A percentile compares a stretch with the other conserved stretches of the same genome.
phyloP scores from a whole-genome alignment of 768 basidiomycete species.

The Amanita thiersii region DNA sequence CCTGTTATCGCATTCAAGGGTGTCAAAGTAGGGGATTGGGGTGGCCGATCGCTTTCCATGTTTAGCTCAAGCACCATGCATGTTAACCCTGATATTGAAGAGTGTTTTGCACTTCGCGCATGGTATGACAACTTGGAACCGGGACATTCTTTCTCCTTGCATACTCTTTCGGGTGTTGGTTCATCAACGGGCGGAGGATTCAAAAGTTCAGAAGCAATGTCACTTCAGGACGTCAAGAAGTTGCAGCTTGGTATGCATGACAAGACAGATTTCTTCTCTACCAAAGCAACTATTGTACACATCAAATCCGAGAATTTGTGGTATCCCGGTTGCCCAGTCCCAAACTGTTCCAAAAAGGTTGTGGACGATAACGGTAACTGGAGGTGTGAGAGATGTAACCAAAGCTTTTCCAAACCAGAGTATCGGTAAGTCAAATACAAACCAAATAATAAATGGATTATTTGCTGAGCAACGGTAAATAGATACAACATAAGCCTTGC shows the following conservation, averaged over 20 bases:
- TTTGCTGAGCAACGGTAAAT: neutral
- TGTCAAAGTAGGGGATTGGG: slow-evolving; percentile 88
- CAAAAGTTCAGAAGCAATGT: slow-evolving; percentile 66
- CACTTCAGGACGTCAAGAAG: slow-evolving; percentile 72
- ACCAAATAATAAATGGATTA: neutral
- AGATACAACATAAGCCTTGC: slow-evolving; percentile 83
- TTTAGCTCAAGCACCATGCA: slow-evolving; percentile 72
- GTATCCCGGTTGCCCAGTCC: slow-evolving; percentile 83
- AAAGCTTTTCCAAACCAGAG: slow-evolving; percentile 59
- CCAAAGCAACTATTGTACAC: slow-evolving; percentile 79
- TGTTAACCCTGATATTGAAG: slow-evolving; percentile 88
- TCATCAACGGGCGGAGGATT: slow-evolving; percentile 35
- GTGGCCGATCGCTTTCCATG: slow-evolving; percentile 82
- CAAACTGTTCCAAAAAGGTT: slow-evolving; percentile 88
- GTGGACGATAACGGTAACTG: slow-evolving; percentile 59
- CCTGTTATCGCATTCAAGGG: slow-evolving; percentile 91
- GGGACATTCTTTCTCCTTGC: slow-evolving; percentile 60
- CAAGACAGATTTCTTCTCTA: slow-evolving; percentile 72
- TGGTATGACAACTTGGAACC: slow-evolving; percentile 83
- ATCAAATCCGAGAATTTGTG: slow-evolving; percentile 75
- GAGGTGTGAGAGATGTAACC: slow-evolving; percentile 91
- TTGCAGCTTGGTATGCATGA: slow-evolving; percentile 69
- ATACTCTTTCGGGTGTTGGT: slow-evolving; percentile 40
- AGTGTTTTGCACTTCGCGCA: slow-evolving; percentile 78
- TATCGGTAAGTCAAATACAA: slow-evolving; percentile 52